Conservation (phyloP, 2,329 filamentous ascomycete genomes). For the Pseudogymnoascus sp. region DNA sequence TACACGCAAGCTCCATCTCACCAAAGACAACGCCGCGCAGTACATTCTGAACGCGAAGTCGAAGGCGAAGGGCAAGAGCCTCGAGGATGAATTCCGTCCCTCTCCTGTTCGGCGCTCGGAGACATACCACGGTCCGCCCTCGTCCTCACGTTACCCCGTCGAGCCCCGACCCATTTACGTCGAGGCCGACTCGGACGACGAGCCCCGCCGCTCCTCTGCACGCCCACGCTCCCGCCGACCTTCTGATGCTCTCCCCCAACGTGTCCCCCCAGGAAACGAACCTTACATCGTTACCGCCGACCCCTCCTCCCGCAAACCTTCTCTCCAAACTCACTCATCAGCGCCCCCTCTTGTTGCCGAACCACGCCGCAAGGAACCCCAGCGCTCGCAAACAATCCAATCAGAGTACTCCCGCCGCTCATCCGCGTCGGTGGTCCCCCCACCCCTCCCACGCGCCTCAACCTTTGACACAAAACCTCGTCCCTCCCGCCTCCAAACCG, state of each 20-base stretch:
- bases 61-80: slow-evolving; percentile 12
- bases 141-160: slow-evolving; percentile 20
- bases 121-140: slow-evolving; percentile 21
- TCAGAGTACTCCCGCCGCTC: slow-evolving; percentile 19
- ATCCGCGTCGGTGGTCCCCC: background rate
- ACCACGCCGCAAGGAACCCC: slow-evolving; percentile 18
- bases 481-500: background rate
- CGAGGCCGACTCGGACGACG: slow-evolving; percentile 22
- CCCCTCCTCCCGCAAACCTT: slow-evolving; percentile 23
- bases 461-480: slow-evolving; percentile 18
- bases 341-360: slow-evolving; percentile 20
- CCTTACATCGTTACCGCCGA: slow-evolving; percentile 22
- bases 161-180: slow-evolving; percentile 13
- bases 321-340: slow-evolving; percentile 22
- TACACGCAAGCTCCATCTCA: slow-evolving; percentile 15
- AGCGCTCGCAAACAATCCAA: slow-evolving; percentile 23
- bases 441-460: slow-evolving; percentile 21
- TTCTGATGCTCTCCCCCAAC: slow-evolving; percentile 19
- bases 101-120: slow-evolving; percentile 22
- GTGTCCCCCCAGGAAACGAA: background rate
- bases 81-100: slow-evolving; percentile 10
- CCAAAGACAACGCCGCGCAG: slow-evolving; percentile 21
- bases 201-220: slow-evolving; percentile 25
- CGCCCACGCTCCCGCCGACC: slow-evolving; percentile 21
- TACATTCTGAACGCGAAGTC: slow-evolving; percentile 24